These are phyloP conservation scores for Fusarium sp. DNA, from an alignment of 2,329 filamentous ascomycete genomes.

Conservation along the genomic window DNA sequence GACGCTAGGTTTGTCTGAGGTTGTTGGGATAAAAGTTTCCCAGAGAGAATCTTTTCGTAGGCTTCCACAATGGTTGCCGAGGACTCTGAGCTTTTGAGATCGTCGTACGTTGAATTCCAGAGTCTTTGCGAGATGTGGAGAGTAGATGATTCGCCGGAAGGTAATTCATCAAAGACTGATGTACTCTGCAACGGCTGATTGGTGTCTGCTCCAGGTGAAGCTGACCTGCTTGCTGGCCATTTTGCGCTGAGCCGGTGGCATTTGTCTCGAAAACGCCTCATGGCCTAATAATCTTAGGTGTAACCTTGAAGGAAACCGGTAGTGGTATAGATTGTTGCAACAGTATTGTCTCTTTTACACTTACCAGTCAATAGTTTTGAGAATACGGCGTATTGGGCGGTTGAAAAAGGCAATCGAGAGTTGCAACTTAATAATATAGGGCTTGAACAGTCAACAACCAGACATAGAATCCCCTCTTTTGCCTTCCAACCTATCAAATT, in stretches of 20 bases:
- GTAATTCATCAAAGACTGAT: too few relatives aligned
- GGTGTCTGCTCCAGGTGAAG: not conserved
- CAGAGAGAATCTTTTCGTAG: not conserved
- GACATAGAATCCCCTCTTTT: too few relatives aligned
- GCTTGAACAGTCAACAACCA: too few relatives aligned
- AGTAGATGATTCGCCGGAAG: not conserved
- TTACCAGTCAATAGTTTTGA: too few relatives aligned
- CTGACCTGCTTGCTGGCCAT: not conserved
- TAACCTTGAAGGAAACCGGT: not conserved
- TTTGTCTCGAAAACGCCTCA: not conserved
- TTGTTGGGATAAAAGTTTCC: not conserved
- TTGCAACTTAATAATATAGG: too few relatives aligned
- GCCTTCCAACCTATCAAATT: too few relatives aligned
- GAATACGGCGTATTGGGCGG: too few relatives aligned
- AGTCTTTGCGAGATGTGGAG: not conserved
- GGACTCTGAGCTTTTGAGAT: not conserved
- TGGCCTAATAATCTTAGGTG: not conserved
- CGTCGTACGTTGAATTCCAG: not conserved
- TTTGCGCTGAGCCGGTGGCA: not conserved
- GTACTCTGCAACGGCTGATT: too few relatives aligned
- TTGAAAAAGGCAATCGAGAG: too few relatives aligned
- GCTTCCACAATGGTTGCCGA: not conserved
- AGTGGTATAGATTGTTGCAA: too few relatives aligned
- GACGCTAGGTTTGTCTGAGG: too few relatives aligned
- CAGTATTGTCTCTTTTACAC: too few relatives aligned